Conservation (phyloP, 495 filamentous ascomycete genomes). For the Chaetomium fimeti region DNA sequence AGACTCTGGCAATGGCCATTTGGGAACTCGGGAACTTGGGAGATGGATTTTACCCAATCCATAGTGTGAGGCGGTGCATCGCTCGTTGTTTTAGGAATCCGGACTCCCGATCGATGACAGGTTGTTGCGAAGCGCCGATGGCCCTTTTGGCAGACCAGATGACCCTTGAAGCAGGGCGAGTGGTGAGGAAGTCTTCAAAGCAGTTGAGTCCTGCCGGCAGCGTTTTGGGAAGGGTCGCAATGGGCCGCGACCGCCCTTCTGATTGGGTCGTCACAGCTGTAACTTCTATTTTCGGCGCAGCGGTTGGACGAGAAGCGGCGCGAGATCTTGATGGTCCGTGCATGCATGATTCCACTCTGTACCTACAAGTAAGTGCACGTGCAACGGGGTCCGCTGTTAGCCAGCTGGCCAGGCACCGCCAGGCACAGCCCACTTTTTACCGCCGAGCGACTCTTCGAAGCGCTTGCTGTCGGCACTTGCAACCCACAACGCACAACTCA, state of each 20-base stretch:
- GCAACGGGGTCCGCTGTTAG: not conserved
- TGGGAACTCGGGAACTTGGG: not conserved
- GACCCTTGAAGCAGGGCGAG: slow-evolving; percentile 19
- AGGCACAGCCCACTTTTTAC: slow-evolving; percentile 15
- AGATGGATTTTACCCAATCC: not conserved
- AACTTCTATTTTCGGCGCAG: slow-evolving; percentile 29
- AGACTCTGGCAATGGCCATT: not conserved
- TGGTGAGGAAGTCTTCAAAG: slow-evolving; percentile 15
- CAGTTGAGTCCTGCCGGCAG: slow-evolving; percentile 14
- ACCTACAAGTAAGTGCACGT: slow-evolving; percentile 12
- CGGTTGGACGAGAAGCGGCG: slow-evolving; percentile 19
- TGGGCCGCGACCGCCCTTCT: slow-evolving; percentile 14
- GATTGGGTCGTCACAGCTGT: slow-evolving; percentile 27
- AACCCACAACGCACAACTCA: not conserved
- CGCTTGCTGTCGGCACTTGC: slow-evolving; percentile 11
- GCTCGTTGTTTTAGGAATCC: not conserved
- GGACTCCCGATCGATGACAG: slow-evolving; percentile 15
- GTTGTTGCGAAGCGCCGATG: slow-evolving; percentile 24
- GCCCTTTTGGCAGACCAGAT: slow-evolving; percentile 7
- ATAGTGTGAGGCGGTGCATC: slow-evolving; percentile 7
- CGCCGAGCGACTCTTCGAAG: not conserved
- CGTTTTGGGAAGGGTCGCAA: slow-evolving; percentile 24
- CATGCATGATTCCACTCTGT: not conserved
- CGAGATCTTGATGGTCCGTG: slow-evolving; percentile 9
- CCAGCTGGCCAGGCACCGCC: not conserved